Evolutionary conservation across 2,329 filamentous ascomycete genomes (phyloP), one percentile per base, ranked within the genome.

Genomic region (Verticillium longisporum): DNA sequence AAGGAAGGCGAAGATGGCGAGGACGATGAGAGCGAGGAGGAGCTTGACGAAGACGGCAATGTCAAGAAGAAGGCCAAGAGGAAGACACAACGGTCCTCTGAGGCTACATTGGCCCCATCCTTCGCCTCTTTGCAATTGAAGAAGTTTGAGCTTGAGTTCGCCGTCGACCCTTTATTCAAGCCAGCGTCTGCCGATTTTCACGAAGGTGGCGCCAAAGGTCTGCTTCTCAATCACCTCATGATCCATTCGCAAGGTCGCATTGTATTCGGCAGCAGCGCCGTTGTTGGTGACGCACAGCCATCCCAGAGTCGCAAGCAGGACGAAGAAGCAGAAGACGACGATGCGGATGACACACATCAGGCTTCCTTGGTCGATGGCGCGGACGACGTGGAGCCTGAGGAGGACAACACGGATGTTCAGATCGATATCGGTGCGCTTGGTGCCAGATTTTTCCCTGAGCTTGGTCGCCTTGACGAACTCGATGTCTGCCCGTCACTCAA

Each of bases 141-240:
- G 77, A 99, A 98, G 75, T 93, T 99, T 70, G 95, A 99, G 68
- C 83, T 98, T 55, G 95, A 99, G 70, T 97, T 99, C 66, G 88
- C 93, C 0, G 94, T 99, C 5, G 95, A 99, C 71, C 95, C 95
- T 2, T 78, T 99, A n/a, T 99, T 99, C 83, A 99, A 99, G 72
- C 99, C 99, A 72, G 94, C 94, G 0, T 96, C 94, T 6, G 95
- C 95, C 54, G 95, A 99, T 77, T 99, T 99, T 66, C 95, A 99
- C 71, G 95, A 99, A 77, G 95, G 95, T 21, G 95, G 95, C 61
- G 95, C 95, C 61, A 99, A 98, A 75, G 95, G 95, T 21, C 81
- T 99, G 50, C 81, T 99, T 21, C 83, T 99, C 36, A 99, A 99
- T 71, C 94, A 99, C 74, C 81, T 99, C n/a, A 91, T 94, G 71